These are phyloP conservation scores for Kwoniella dejecticola DNA, from an alignment of 768 basidiomycete species.

Conservation along the genomic window DNA sequence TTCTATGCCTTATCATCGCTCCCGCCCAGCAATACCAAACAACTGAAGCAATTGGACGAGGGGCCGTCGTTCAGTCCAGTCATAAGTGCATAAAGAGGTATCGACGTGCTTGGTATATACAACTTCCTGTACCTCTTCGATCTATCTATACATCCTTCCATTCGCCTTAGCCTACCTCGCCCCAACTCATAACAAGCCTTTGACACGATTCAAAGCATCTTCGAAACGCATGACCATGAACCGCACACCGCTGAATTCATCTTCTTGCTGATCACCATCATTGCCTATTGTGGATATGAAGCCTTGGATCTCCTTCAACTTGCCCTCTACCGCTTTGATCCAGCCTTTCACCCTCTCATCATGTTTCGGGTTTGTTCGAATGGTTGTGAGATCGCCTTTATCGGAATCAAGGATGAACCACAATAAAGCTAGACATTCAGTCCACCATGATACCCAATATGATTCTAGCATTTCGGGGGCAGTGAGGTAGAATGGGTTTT, in stretches of 20 bases:
- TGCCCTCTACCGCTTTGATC: conserved; percentile 1
- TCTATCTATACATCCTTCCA: too few relatives aligned
- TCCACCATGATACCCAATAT: conserved; percentile 22
- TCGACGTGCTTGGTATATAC: too few relatives aligned
- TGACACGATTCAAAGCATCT: conserved; percentile 16
- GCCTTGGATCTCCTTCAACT: conserved; percentile 3
- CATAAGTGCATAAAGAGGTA: too few relatives aligned
- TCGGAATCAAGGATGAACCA: conserved; percentile 18
- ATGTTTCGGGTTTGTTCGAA: conserved; percentile 1
- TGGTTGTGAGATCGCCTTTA: background rate
- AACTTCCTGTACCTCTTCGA: too few relatives aligned
- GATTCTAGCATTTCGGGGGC: conserved; percentile 12
- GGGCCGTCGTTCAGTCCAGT: too few relatives aligned
- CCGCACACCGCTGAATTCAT: background rate
- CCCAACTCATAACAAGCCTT: background rate
- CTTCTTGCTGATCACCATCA: background rate
- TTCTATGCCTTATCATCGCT: background rate
- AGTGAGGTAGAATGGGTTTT: conserved; percentile 9
- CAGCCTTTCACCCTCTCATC: conserved; percentile 2
- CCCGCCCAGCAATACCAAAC: too few relatives aligned
- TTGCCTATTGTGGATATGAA: conserved; percentile 2
- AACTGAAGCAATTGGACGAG: too few relatives aligned
- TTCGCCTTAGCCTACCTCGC: too few relatives aligned
- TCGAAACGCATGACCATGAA: conserved; percentile 23
- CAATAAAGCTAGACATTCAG: conserved; percentile 15